Base-by-base conservation (phyloP, 1,139 yeast species). In the Geotrichum citri-aurantii region DNA sequence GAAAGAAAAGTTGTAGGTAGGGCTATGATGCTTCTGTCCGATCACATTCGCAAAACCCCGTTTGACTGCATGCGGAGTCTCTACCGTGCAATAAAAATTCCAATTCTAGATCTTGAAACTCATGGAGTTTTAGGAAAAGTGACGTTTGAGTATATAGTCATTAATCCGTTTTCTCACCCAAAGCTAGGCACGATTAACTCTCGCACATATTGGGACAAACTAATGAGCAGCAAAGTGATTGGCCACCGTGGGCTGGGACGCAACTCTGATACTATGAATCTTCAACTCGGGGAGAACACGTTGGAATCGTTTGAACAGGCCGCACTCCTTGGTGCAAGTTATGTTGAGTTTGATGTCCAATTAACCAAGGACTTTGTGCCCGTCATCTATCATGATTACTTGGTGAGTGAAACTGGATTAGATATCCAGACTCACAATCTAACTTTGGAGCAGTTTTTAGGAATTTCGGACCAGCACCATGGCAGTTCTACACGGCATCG, bases 171-270 rank as follows among this genome's bases (percentile, higher is more conserved):
- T 69, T 71, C 70, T 44, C 97, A 92, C 69, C 83, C 86, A 11
- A 80, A 82, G 40, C 82, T 88, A 84, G 81, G 81, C 8, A 75
- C 88, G 27, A 82, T 81, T 52, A 80, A 88, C 67, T 82, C 92
- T 1, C 88, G 89, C 59, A 87, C 95, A 0, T 92, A 91, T 72
- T 93, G 98, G 98, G 89, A 88, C 69, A 89, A 93, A 44, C 77
- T 90, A 61, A 92, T 87, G 3, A 83, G 95, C 0, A 89, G 97
- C 1, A 79, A 97, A 64, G 96, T 93, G 44, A 93, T 93, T 74
- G 99, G 99, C 1, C 99, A 93, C 70, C 83, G 99, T 68, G 99
- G 99, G 5, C 78, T 91, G 65, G 99, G 99, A 64, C 91, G 91
- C 75, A 93, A 93, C 73, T 76, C 78, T 48, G 80, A 81, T 54